Evolutionary conservation across 2,329 filamentous ascomycete genomes (phyloP), one percentile per base, ranked within the genome.

Genomic region (Diaporthe aspalathi): DNA sequence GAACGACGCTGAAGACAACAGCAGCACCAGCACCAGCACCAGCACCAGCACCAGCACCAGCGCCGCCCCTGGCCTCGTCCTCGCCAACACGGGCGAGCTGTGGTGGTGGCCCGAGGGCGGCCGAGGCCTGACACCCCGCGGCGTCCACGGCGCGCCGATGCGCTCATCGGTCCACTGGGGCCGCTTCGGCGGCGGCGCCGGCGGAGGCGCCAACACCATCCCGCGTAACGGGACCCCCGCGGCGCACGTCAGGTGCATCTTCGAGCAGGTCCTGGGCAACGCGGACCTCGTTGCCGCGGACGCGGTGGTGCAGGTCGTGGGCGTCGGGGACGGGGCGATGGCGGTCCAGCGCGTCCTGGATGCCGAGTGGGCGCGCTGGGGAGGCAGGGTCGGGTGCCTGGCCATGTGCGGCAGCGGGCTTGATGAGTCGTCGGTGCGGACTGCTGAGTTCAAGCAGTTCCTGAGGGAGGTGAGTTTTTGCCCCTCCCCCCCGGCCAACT

Each of bases 51-150:
- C 0, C 75, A 79, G 2, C 74, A 82, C 1, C 7, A 2, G 5
- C 27, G 90, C 87, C 0, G 50, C 6, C 47, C 43, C 66, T 1
- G 92, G 88, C 3, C 82, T 98, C 70, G 82, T 98, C 35, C 83
- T 97, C 32, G 89, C 94, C 56, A 98, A 97, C 78, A 85, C 90
- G 5, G 94, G 93, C 5, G 91, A 97, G 81, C 83, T 93, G 22
- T 84, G 91, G 76, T 98, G 94, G 91, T 93, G 92, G 79, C 89
- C 92, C 50, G 86, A 88, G 66, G 86, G 86, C 1, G 81, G 86
- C 66, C 86, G 87, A 62, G 85, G 90, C 0, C 84, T 97, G 73
- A 92, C 89, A 1, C 79, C 86, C 1, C 77, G 78, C 0, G 86
- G 85, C 3, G 92, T 91, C 84, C 78, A 84, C 9, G 85, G 84